A percentile compares a stretch with the other conserved stretches of the same genome.
Evolutionary conservation across 2,329 filamentous ascomycete genomes (phyloP).

Genomic region (Ophiocordyceps camponoti-rufipedis): DNA sequence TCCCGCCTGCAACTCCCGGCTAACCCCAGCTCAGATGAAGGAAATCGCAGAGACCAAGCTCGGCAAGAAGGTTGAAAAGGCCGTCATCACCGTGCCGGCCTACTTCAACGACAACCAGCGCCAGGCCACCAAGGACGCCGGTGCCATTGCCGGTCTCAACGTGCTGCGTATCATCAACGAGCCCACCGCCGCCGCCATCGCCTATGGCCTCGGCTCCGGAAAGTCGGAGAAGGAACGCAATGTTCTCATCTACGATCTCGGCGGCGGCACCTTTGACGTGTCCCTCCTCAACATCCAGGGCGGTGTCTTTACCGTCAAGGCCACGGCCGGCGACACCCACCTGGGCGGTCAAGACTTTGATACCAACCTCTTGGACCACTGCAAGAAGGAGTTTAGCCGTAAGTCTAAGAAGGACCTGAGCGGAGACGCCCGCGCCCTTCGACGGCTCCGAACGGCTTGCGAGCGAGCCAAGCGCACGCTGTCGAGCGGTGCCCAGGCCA

Average conservation of each 20-base stretch:
- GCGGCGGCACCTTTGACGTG: slow-evolving; percentile 99
- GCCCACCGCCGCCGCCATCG: slow-evolving; percentile 93
- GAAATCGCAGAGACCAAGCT: slow-evolving; percentile 97
- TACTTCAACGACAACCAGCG: slow-evolving; percentile 99
- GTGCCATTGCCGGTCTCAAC: slow-evolving; percentile 92
- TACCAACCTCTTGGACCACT: slow-evolving; percentile 86
- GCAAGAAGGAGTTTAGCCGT: slow-evolving; percentile 83
- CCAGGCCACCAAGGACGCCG: slow-evolving; percentile 97
- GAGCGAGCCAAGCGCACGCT: slow-evolving; percentile 99
- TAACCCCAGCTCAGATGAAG: slow-evolving; percentile 57
- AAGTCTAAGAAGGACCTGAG: slow-evolving; percentile 62
- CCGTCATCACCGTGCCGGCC: slow-evolving; percentile 94
- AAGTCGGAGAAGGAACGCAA: slow-evolving; percentile 97
- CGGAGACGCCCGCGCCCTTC: slow-evolving; percentile 76
- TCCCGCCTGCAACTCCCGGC: neutral
- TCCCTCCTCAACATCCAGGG: slow-evolving; percentile 97
- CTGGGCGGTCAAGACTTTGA: slow-evolving; percentile 94
- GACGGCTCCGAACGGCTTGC: slow-evolving; percentile 91
- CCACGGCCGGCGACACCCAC: slow-evolving; percentile 93
- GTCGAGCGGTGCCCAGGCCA: slow-evolving; percentile 92
- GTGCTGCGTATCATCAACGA: slow-evolving; percentile 99
- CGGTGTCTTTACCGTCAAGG: slow-evolving; percentile 98
- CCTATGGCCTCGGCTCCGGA: slow-evolving; percentile 89
- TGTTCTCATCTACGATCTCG: slow-evolving; percentile 98
- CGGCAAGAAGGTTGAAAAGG: slow-evolving; percentile 97